phyloP scores from a whole-genome alignment of 2,329 filamentous ascomycete species.

The Cercospora sp. region DNA sequence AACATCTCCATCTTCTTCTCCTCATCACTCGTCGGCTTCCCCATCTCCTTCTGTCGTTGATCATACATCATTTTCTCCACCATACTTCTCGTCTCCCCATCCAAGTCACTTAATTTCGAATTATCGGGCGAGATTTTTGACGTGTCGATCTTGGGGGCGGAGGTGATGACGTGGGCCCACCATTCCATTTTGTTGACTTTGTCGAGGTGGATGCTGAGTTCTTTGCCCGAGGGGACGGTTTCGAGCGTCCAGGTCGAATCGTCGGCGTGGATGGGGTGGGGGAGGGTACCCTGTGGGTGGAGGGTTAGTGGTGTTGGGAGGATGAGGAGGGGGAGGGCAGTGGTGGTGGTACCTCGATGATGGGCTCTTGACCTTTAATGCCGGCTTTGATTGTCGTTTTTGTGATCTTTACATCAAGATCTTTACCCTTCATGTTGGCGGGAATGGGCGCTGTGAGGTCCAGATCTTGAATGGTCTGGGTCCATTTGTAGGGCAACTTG shows the following conservation, averaged over 20 bases:
- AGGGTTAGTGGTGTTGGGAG: constrained; percentile 12
- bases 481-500: constrained; percentile 94
- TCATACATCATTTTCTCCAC: constrained; percentile 99
- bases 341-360: constrained; percentile 65
- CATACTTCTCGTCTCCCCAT: constrained; percentile 93
- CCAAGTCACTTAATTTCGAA: constrained; percentile 85
- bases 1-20: constrained; percentile 92
- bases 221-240: constrained; percentile 63
- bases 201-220: constrained; percentile 86
- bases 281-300: constrained; percentile 70
- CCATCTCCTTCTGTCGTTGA: constrained; percentile 93
- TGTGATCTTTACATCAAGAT: constrained; percentile 80
- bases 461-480: constrained; percentile 84
- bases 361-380: constrained; percentile 82
- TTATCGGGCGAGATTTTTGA: constrained; percentile 93
- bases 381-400: constrained; percentile 75
- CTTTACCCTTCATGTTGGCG: constrained; percentile 78
- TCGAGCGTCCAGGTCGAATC: constrained; percentile 95
- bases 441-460: constrained; percentile 78
- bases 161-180: constrained; percentile 91
- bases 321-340: neutral
- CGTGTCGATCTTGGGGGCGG: constrained; percentile 88
- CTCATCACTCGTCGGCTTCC: constrained; percentile 87
- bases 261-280: constrained; percentile 75
- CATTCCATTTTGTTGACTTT: constrained; percentile 97